Base-by-base conservation (phyloP, 2,329 filamentous ascomycete genomes). In the Cladosporium sphaerospermum region DNA sequence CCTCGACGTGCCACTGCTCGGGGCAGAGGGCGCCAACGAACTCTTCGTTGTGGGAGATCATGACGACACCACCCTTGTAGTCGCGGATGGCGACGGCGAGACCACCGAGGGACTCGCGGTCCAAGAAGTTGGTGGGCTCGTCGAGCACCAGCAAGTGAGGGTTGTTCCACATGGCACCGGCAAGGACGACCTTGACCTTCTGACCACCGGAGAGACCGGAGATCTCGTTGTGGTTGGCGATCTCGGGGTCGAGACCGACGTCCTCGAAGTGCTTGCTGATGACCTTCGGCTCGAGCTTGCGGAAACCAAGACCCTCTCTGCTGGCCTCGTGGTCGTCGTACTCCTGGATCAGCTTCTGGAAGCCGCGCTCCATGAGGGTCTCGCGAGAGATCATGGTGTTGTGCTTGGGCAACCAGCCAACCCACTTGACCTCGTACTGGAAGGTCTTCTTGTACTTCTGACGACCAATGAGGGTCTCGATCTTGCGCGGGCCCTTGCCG, bases 31-130 rank as follows among this genome's bases (percentile, higher is more conserved):
- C 92, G 55, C 92, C 91, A 48, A 99, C 91, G 66, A 99, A 99
- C 72, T 99, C 93, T 69, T 97, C 91, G 81, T 99, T 97, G 76
- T 99, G 93, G 57, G 91, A 96, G 73, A 99, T 99, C 85, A 99
- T 95, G 59, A 99, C 91, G 2, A 99, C 93, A 71, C 93, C 93
- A 61, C 93, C 93, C 77, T 90, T 95, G 83, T 95, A 99, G 68
- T 97, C 93, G 62, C 91, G 89, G 66, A 99, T 97, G 61, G 93
- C 93, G 39, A 96, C 90, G n/a, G 93, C 91, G 52, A 99, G 82
- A 71, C 92, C 93, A 67, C 93, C 95, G 14, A 99, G 85, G 13
- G 91, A 96, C 75, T 99, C 93, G 64, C 93, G 90, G 69, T 99
- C 93, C 78, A 99, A 84, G 81, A 96, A 99, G 78, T 99, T 99